Evolutionary conservation across 2,329 filamentous ascomycete species (phyloP).

Genomic region (Parafenestella ontariensis): DNA sequence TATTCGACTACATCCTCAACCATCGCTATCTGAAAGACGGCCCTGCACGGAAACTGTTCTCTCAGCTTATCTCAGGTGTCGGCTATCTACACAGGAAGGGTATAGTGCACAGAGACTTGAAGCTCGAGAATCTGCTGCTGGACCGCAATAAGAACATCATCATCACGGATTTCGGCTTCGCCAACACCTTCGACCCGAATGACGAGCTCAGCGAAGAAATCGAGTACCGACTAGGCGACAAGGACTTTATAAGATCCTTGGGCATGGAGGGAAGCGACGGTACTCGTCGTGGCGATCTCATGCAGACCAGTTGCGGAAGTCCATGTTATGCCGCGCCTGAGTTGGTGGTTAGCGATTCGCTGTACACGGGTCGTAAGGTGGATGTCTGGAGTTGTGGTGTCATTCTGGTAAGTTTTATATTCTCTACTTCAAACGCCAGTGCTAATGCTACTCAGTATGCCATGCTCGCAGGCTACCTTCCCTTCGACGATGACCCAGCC

Average conservation of each 20-base stretch:
- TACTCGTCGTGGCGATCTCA: slow-evolving; percentile 85
- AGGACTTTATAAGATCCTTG: slow-evolving; percentile 84
- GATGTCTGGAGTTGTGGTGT: slow-evolving; percentile 99
- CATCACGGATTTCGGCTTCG: slow-evolving; percentile 99
- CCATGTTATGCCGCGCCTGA: slow-evolving; percentile 98
- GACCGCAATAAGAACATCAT: slow-evolving; percentile 99
- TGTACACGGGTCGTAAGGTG: slow-evolving; percentile 97
- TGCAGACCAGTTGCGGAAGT: slow-evolving; percentile 98
- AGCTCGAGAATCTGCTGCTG: slow-evolving; percentile 92
- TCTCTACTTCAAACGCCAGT: slow-evolving; percentile 11
- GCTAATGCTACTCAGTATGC: slow-evolving; percentile 72
- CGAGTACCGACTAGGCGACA: slow-evolving; percentile 84
- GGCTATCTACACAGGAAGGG: slow-evolving; percentile 98
- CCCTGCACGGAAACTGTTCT: slow-evolving; percentile 87
- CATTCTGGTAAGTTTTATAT: slow-evolving; percentile 76
- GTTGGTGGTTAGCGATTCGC: slow-evolving; percentile 93
- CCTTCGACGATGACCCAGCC: slow-evolving; percentile 96
- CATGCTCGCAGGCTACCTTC: slow-evolving; percentile 96
- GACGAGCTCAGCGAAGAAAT: slow-evolving; percentile 92
- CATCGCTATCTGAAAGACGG: slow-evolving; percentile 96
- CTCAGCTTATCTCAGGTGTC: slow-evolving; percentile 93
- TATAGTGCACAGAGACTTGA: slow-evolving; percentile 96
- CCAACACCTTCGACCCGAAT: slow-evolving; percentile 90
- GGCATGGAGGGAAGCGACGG: slow-evolving; percentile 85
- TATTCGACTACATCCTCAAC: slow-evolving; percentile 98